Base-by-base conservation (phyloP, 1,284 basidiomycete species). In the Hemileia vastatrix region DNA sequence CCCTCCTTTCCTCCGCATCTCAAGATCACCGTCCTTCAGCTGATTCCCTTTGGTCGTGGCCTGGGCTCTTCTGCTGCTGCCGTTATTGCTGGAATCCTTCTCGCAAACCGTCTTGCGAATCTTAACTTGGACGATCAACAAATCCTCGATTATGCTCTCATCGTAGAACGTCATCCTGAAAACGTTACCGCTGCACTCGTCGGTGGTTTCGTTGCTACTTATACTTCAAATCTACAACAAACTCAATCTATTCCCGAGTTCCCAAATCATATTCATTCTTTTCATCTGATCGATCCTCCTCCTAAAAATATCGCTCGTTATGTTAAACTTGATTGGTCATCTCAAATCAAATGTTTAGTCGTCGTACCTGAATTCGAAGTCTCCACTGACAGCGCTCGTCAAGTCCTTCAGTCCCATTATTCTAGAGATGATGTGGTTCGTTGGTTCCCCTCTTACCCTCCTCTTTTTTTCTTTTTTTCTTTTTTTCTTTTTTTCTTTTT, bases 111-210 rank as follows among this genome's bases (percentile, higher is more conserved):
- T 18, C 80, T 98, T 11, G 94, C 90, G 13, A 68, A 83, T 53
- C 81, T 98, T 65, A 74, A 81, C 23, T 83, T 98, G 11, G 75
- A 86, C 15, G 80, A 78, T 32, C 82, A 82, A 55, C 84, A 95
- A 27, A 80, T 95, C 70, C 83, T 98, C 63, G 95, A 99, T 78
- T 94, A 91, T 74, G 93, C 95, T 1, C 82, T 99, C 63, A 98
- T 99, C 95, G 93, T 99, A 71, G 95, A 99, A 77, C 83, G 95
- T 8, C 95, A 99, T 77, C 95, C 95, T 6, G 95, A 99, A 79
- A 99, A 99, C 76, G 94, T 99, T 68, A 95, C 95, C 0, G 95
- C 95, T 0, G 94, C 94, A 0, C 83, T 99, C 36, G 83, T 97
- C 32, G 95, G 95, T 44, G 95, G 95, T 0, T 98, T 99, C 76